These are phyloP conservation scores for Jimgerdemannia lactiflua DNA, from an alignment of 192 early-diverging fungal species.

Conservation along the genomic window DNA sequence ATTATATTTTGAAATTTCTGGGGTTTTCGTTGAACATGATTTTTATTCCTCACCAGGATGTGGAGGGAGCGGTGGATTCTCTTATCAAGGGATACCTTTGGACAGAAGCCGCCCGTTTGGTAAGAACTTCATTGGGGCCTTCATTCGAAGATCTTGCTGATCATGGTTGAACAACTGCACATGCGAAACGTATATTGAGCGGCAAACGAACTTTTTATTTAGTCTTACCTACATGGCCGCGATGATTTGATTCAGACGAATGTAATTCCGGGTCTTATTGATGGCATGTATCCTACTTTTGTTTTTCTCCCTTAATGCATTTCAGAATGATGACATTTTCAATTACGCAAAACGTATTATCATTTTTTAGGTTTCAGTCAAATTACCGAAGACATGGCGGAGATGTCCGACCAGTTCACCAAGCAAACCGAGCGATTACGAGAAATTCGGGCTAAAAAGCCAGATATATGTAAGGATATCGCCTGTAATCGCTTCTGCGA, in stretches of 20 bases:
- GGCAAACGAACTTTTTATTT: conserved; percentile 1
- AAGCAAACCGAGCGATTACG: conserved; percentile 57
- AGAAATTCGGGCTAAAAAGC: conserved; percentile 55
- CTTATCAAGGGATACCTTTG: conserved; percentile 72
- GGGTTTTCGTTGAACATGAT: not conserved
- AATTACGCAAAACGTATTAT: too few species aligned
- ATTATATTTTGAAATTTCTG: not conserved
- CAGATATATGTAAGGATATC: conserved; percentile 31
- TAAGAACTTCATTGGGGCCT: conserved; percentile 13
- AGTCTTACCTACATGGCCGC: conserved; percentile 54
- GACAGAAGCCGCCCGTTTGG: conserved; percentile 72
- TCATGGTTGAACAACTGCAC: too few species aligned
- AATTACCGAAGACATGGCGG: conserved; percentile 60
- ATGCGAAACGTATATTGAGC: too few species aligned
- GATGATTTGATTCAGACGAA: conserved; percentile 75
- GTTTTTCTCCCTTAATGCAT: not conserved
- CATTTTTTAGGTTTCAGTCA: conserved; percentile 34
- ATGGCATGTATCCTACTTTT: conserved; percentile 31
- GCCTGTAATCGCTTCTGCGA: conserved; percentile 1
- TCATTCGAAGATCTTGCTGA: too few species aligned
- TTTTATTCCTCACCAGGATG: conserved; percentile 43
- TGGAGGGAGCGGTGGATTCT: conserved; percentile 64
- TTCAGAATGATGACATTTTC: too few species aligned
- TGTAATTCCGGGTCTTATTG: conserved; percentile 61
- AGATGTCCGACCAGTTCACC: conserved; percentile 59